Evolutionary conservation across 768 basidiomycete species (phyloP).

Genomic region (Boletus rufocinnamomeus): DNA sequence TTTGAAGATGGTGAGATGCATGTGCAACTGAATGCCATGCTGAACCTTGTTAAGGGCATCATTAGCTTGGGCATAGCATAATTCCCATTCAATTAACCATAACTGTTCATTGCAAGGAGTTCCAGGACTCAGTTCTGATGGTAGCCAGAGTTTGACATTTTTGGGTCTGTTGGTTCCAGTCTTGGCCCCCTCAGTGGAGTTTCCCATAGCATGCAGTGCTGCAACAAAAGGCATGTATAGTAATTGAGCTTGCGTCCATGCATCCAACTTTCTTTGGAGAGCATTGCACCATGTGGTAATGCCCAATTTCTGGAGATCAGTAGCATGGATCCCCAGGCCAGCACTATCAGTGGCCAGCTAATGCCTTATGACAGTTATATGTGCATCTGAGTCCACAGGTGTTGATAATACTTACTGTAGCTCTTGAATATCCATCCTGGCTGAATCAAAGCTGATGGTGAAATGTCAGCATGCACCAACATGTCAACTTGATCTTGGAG

Average conservation of each 20-base stretch:
- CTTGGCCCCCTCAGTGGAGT: not conserved
- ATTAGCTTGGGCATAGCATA: not conserved
- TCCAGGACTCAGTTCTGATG: not conserved
- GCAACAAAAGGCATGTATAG: slow-evolving; percentile 4
- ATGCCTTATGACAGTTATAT: not conserved
- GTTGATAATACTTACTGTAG: not conserved
- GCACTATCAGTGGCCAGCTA: not conserved
- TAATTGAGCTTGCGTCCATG: not conserved
- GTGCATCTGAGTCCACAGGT: rapidly evolving
- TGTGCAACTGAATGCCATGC: not conserved
- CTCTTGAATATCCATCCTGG: not conserved
- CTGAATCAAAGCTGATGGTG: not conserved
- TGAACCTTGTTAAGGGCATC: not conserved
- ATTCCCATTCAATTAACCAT: not conserved
- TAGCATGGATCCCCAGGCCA: not conserved
- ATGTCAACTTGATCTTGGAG: not conserved
- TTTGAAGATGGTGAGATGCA: slow-evolving; percentile 1
- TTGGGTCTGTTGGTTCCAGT: not conserved
- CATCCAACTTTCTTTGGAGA: not conserved
- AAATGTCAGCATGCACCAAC: not conserved
- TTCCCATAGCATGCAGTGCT: not conserved
- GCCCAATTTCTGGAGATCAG: not conserved
- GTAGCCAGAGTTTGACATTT: not conserved
- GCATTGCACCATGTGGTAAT: not conserved
- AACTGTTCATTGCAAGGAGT: not conserved